phyloP scores from a whole-genome alignment of 768 basidiomycete genomes.

The Tephrocybe sp. region DNA sequence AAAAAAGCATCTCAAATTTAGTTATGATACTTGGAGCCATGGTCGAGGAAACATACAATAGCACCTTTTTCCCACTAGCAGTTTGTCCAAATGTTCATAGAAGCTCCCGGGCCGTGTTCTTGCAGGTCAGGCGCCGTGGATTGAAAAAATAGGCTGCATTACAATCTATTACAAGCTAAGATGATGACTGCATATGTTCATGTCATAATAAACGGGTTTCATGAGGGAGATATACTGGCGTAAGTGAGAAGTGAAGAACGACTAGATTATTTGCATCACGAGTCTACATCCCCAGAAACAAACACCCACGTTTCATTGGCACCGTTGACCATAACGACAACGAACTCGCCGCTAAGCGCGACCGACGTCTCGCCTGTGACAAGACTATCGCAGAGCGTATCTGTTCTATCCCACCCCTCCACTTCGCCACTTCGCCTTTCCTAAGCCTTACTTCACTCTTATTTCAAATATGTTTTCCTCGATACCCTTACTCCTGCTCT shows the following conservation, averaged over 20 bases:
- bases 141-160: too few species aligned
- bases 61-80: too few species aligned
- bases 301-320: conserved; percentile 16
- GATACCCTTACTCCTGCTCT: conserved; percentile 28
- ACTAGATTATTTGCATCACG: conserved; percentile 8
- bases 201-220: too few species aligned
- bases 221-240: too few species aligned
- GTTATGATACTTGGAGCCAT: conserved; percentile 22
- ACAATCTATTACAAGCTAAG: too few species aligned
- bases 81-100: too few species aligned
- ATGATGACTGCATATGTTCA: too few species aligned
- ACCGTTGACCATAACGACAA: conserved; percentile 6
- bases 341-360: conserved; percentile 5
- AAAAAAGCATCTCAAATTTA: conserved; percentile 28
- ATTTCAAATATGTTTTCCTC: conserved; percentile 16
- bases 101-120: not conserved
- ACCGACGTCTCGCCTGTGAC: not conserved
- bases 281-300: conserved; percentile 4
- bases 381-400: not conserved
- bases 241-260: too few species aligned
- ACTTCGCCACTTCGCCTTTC: not conserved
- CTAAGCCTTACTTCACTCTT: too few species aligned
- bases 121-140: too few species aligned
- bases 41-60: too few species aligned
- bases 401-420: conserved; percentile 2